Base-by-base conservation (phyloP, 1,284 basidiomycete genomes). In the Apiotrichum akiyoshidainum region DNA sequence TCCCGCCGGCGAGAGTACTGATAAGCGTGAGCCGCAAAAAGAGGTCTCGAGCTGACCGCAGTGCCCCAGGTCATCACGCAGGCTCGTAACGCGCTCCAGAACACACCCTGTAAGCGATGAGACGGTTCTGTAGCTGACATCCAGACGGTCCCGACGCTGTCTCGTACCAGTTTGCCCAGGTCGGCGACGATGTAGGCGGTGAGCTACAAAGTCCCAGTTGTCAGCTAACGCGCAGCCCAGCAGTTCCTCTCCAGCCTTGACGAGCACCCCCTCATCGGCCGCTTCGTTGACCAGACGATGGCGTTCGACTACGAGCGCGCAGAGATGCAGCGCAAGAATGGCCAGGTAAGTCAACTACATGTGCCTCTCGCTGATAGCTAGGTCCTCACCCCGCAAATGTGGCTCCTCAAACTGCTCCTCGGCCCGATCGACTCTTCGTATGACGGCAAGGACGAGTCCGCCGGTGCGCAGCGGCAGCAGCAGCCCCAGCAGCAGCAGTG, bases 281-380 rank as follows among this genome's bases (percentile, higher is more conserved):
- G 47, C 11, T 47, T 56, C 19, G 55, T 61, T 41, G 58, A 63
- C 54, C 55, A 52, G 42, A 60, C 56, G 6, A 42, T 46, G 34
- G 63, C 56, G 26, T 66, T 47, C 50, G 55, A 61, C 31, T 57
- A 57, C 45, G 63, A 65, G 58, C 40, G 53, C n/a, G 60, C 52
- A 48, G 26, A 56, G 46, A 52, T 54, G 45, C 8, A 19, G 19
- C 33, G 35, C 41, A 48, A 53, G 46, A 50, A 42, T 13, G 51
- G 51, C 7, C 41, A 34, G 35, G 40, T 41, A 16, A 13, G 40
- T 41, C 26, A 31, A 7, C 26, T 31, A 3, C 4, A 31, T 31
- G 26, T 7, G 26, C 26, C 26, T 7, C 26, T 6, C 42, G 13
- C 50, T 52, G 31, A 42, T 8, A 10, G 40, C n/a, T 26, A 35